Base-by-base conservation (phyloP, 441 rosid genomes). In the Gossypium gossypioides region DNA sequence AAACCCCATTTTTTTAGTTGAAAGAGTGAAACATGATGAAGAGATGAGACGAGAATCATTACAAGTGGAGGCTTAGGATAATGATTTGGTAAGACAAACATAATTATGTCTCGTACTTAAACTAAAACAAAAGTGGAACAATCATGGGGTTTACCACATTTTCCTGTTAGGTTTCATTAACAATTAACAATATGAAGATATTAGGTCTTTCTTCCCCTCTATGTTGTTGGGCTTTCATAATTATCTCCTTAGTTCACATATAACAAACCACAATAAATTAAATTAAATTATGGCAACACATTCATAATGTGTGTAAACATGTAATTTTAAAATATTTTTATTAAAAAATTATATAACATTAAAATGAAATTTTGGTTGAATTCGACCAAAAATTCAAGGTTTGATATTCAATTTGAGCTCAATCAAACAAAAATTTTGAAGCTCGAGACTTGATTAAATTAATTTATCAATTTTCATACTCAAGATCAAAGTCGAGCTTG, bases 61-160 rank as follows among this genome's bases (percentile, higher is more conserved):
- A 69, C 42, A 75, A 74, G 79, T 73, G 71, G 80, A 76, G 76
- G 79, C 15, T 68, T 57, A 73, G 48, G 76, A 58, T 67, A 59
- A 80, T 82, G 78, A 78, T 65, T 79, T 29, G 75, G 72, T 59
- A 75, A 79, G 86, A 78, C 76, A 75, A 61, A 21, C 51, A 83
- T 86, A 60, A 84, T 85, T 79, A 74, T 86, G 86, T 84, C 81
- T 78, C 77, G 86, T 82, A 80, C 84, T 83, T 79, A 51, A 77
- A 72, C 37, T 7, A 75, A 42, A 76, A 40, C 44, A 40, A 78
- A 81, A 82, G 76, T 42, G 68, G 25, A 60, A 75, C 42, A 59
- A 81, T 81, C 15, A 81, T 65, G 74, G 68, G 79, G 72, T 74
- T 62, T 73, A 24, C 56, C 66, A 42, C 22, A 22, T 71, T 58